Percentiles rank a stretch among this genome's conserved stretches.
Conservation (phyloP, 2,329 filamentous ascomycete genomes). For the Trichoderma gracile region DNA sequence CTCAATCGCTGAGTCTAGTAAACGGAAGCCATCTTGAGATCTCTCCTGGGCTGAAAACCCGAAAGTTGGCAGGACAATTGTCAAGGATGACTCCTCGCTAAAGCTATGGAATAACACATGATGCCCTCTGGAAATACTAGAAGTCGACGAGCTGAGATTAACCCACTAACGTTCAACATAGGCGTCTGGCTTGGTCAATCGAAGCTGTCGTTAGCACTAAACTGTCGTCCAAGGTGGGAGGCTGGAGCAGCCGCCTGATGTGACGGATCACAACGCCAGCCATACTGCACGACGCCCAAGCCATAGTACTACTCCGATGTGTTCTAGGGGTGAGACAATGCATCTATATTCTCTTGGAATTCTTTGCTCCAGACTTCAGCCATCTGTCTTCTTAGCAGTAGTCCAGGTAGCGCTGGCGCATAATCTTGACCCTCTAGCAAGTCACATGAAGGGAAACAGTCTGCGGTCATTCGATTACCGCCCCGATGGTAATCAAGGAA, state of each 20-base stretch:
- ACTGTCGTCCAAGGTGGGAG: not conserved
- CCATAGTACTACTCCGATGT: not conserved
- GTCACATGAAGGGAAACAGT: conserved; percentile 13
- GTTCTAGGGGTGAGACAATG: not conserved
- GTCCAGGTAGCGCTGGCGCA: conserved; percentile 10
- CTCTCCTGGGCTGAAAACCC: not conserved
- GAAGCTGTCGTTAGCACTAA: not conserved
- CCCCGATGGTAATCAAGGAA: not conserved
- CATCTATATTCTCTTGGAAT: not conserved
- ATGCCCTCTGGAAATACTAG: no score
- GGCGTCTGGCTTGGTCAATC: not conserved
- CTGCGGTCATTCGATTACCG: conserved; percentile 22
- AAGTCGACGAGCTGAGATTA: not conserved
- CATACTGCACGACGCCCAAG: not conserved
- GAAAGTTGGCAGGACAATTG: no score
- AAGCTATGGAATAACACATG: no score
- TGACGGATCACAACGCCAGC: conserved; percentile 10
- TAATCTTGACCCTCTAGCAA: conserved; percentile 7
- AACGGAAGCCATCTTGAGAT: not conserved
- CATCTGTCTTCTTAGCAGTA: not conserved
- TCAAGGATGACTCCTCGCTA: no score
- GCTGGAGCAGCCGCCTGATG: not conserved
- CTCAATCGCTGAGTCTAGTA: conserved; percentile 15
- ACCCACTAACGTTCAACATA: not conserved
- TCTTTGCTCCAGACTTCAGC: not conserved